Conservation (phyloP, 2,329 filamentous ascomycete species). For the Botrytis hyacinthi region DNA sequence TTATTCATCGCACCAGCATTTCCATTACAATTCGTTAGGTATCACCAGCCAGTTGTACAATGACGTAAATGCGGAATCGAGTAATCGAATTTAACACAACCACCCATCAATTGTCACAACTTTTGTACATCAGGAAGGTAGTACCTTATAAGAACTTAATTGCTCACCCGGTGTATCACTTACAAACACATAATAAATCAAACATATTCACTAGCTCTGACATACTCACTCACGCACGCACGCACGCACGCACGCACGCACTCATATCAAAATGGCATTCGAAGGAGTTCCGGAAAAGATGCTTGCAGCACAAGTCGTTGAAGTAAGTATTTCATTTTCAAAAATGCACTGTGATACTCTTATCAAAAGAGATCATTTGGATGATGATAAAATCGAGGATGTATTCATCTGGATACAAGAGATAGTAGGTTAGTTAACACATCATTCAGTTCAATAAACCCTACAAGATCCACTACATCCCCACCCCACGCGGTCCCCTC, state of each 20-base stretch:
- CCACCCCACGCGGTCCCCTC: constrained; percentile 46
- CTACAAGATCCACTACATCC: constrained; percentile 51
- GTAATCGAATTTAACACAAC: neutral
- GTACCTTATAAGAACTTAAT: neutral
- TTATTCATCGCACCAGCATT: too few relatives aligned
- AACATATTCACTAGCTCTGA: neutral
- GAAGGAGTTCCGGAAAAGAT: constrained; percentile 44
- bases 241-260: too few relatives aligned
- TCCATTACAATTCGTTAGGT: too few relatives aligned
- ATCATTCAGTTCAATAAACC: constrained; percentile 49
- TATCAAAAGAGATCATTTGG: neutral
- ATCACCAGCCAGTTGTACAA: too few relatives aligned
- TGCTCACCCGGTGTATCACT: neutral
- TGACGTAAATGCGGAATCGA: neutral
- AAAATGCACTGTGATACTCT: neutral
- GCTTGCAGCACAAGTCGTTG: constrained; percentile 48
- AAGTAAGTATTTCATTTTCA: constrained; percentile 36
- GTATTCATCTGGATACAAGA: neutral
- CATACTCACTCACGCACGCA: neutral
- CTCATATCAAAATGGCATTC: constrained; percentile 21
- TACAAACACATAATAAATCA: neutral
- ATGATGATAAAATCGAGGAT: neutral
- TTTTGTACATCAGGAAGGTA: neutral
- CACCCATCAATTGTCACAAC: neutral
- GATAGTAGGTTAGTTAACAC: neutral